Evolutionary conservation across 2,329 filamentous ascomycete genomes (phyloP).

Genomic region (Pestalotiopsis sp.): DNA sequence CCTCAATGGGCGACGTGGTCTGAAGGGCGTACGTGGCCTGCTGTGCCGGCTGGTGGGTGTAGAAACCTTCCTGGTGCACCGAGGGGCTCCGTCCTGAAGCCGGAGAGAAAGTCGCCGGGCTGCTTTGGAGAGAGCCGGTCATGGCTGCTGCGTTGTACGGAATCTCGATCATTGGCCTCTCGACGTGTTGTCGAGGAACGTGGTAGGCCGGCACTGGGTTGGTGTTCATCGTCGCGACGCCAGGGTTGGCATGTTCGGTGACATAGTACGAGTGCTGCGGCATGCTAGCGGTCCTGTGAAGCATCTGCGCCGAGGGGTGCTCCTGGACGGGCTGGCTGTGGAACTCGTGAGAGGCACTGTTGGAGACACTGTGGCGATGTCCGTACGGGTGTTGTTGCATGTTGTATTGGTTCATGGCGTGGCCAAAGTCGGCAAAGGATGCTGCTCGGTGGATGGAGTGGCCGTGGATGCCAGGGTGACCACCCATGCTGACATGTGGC

Average conservation of each 20-base stretch:
- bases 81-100: constrained; percentile 56
- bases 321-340: constrained; percentile 45
- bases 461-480: constrained; percentile 38
- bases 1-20: constrained; percentile 48
- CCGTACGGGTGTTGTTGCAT: constrained; percentile 43
- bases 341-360: constrained; percentile 46
- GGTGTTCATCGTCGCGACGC: constrained; percentile 63
- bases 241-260: constrained; percentile 63
- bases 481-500: constrained; percentile 45
- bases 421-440: constrained; percentile 58
- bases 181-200: constrained; percentile 51
- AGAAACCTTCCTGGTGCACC: constrained; percentile 53
- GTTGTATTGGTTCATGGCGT: constrained; percentile 48
- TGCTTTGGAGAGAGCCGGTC: constrained; percentile 57
- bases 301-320: constrained; percentile 48
- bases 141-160: constrained; percentile 51
- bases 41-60: constrained; percentile 48
- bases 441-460: constrained; percentile 52
- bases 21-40: constrained; percentile 18
- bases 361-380: constrained; percentile 51
- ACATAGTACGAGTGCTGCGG: constrained; percentile 55
- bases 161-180: constrained; percentile 50
- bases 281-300: constrained; percentile 52
- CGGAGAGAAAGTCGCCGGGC: constrained; percentile 60
- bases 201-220: constrained; percentile 54